Percentiles rank a stretch among this genome's conserved stretches.
phyloP scores from a whole-genome alignment of 352 stramenopile genomes.

The Phytophthora capsici region DNA sequence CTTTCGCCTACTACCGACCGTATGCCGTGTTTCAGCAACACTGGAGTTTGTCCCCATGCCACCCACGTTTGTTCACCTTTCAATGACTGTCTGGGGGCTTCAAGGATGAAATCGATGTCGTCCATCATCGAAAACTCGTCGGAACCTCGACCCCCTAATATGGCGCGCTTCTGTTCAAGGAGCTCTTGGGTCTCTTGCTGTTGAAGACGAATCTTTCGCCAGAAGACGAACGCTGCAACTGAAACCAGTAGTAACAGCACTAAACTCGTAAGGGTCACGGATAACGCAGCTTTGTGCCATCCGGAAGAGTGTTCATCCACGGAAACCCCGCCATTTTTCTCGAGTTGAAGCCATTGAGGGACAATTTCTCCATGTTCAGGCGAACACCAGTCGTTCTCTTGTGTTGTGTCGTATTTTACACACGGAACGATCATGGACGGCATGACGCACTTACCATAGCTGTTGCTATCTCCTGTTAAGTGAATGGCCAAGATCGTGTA shows the following conservation, averaged over 20 bases:
- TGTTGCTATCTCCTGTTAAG: constrained; percentile 40
- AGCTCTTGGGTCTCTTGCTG: constrained; percentile 13
- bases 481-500: constrained; percentile 54
- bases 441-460: constrained; percentile 49
- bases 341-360: constrained; percentile 45
- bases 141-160: constrained; percentile 24
- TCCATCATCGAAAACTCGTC: constrained; percentile 33
- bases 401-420: constrained; percentile 26
- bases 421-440: constrained; percentile 57
- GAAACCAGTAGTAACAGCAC: constrained; percentile 24
- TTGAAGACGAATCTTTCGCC: constrained; percentile 15
- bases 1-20: not conserved
- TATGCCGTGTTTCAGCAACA: constrained; percentile 10
- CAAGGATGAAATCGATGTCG: constrained; percentile 39
- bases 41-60: constrained; percentile 8
- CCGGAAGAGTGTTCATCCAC: constrained; percentile 13
- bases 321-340: constrained; percentile 14
- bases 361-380: constrained; percentile 42
- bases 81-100: constrained; percentile 18
- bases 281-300: constrained; percentile 29
- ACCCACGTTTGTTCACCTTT: constrained; percentile 22
- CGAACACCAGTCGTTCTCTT: constrained; percentile 34
- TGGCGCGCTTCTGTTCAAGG: constrained; percentile 26
- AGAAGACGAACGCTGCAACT: constrained; percentile 16
- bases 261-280: constrained; percentile 20